Conservation (phyloP, 164 flowering plant species). For the Chloranthus sessilifolius region DNA sequence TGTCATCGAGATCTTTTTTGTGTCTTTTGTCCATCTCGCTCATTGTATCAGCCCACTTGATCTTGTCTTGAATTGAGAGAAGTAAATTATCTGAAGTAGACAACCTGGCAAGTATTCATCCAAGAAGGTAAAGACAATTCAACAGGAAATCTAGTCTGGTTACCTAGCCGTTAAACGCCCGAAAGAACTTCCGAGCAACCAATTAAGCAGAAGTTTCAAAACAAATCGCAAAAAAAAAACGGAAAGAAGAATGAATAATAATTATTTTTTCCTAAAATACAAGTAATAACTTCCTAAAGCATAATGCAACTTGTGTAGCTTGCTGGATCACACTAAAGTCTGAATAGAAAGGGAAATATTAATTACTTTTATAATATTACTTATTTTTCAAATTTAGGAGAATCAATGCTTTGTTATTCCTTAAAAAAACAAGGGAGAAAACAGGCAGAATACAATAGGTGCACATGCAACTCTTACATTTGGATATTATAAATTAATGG, state of each 20-base stretch:
- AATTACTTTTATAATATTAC: too few species aligned
- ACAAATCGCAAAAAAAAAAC: neutral
- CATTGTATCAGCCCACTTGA: slow-evolving; percentile 93
- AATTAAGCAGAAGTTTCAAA: neutral
- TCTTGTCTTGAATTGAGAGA: slow-evolving; percentile 83
- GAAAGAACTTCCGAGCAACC: neutral
- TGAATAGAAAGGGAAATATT: too few species aligned
- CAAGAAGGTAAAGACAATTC: neutral
- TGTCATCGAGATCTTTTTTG: slow-evolving; percentile 69
- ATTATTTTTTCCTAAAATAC: neutral
- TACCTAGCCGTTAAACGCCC: neutral
- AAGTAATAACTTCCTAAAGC: too few species aligned
- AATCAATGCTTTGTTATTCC: too few species aligned
- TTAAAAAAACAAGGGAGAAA: too few species aligned
- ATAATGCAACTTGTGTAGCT: too few species aligned
- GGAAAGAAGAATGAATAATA: neutral
- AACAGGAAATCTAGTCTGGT: too few species aligned
- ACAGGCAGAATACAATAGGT: too few species aligned
- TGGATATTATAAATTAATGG: too few species aligned
- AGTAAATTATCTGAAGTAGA: slow-evolving; percentile 81
- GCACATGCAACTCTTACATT: too few species aligned
- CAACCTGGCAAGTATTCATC: slow-evolving; percentile 42
- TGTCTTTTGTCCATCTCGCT: slow-evolving; percentile 75
- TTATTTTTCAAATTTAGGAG: too few species aligned
- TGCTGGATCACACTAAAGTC: too few species aligned